phyloP scores from a whole-genome alignment of 495 filamentous ascomycete genomes.

The Aspergillus egyptiacus region DNA sequence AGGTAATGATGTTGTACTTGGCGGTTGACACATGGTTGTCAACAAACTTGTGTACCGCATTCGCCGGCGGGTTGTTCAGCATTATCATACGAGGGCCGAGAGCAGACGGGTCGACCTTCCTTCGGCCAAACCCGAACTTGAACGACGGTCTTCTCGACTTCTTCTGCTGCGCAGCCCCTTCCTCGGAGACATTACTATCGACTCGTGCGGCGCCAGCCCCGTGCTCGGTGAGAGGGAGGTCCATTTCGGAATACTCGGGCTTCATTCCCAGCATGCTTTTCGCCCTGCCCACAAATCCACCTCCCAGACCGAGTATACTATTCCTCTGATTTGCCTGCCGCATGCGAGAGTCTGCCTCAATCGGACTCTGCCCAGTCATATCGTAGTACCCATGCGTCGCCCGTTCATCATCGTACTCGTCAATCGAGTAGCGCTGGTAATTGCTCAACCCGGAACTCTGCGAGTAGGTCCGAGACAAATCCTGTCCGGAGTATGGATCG shows the following conservation, averaged over 20 bases:
- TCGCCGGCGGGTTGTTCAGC: constrained; percentile 95
- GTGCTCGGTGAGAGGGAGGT: constrained; percentile 84
- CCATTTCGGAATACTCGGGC: constrained; percentile 95
- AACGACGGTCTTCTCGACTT: constrained; percentile 66
- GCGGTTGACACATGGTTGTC: constrained; percentile 97
- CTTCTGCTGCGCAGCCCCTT: constrained; percentile 41
- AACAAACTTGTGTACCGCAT: constrained; percentile 78
- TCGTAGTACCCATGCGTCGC: constrained; percentile 60
- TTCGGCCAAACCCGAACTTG: constrained; percentile 89
- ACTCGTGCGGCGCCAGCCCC: constrained; percentile 46
- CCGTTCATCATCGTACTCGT: constrained; percentile 72
- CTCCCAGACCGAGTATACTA: constrained; percentile 78
- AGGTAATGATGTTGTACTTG: constrained; percentile 96
- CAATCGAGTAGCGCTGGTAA: constrained; percentile 83
- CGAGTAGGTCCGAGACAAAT: constrained; percentile 57
- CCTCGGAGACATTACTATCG: constrained; percentile 29
- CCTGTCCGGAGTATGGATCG: constrained; percentile 44
- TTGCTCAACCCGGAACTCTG: constrained; percentile 80
- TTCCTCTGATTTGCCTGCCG: constrained; percentile 69
- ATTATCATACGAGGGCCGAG: constrained; percentile 90
- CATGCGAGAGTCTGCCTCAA: constrained; percentile 44
- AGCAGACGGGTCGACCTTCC: constrained; percentile 81
- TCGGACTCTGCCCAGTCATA: constrained; percentile 51
- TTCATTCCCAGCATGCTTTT: constrained; percentile 91
- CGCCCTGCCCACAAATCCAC: constrained; percentile 75